Base-by-base conservation (phyloP, 2,329 filamentous ascomycete genomes). In the Fusarium sp. region DNA sequence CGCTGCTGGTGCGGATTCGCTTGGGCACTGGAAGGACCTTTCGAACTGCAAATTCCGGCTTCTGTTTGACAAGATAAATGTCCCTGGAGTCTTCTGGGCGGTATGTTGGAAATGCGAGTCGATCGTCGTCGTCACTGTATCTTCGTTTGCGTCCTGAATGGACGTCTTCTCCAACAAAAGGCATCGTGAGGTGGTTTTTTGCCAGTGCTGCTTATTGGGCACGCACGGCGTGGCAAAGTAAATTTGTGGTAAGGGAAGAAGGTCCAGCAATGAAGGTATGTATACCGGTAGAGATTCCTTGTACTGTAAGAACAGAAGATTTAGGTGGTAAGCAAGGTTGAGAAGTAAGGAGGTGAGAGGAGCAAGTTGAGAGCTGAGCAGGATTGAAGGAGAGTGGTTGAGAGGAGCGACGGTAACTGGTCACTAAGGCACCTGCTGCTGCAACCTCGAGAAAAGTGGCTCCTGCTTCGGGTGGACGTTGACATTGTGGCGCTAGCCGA, bases 61-160 rank as follows among this genome's bases (percentile, higher is more conserved):
- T 62, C 25, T 76, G 72, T 62, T 75, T 72, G 34, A 77, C 54
- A 48, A 78, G 54, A 61, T 72, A 78, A 48, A 76, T 62, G 43
- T 78, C 73, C 27, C 66, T 66, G 15, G 74, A 60, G 32, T 75
- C 70, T 44, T 78, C 72, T 16, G 75, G 59, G 24, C 59, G 65
- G 65, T 76, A 76, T 7, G 75, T 67, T 40, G 73, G 58, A 56
- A 75, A 76, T n/a, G 72, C 29, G 8, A 69, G 59, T 54, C 52
- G 57, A 18, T 73, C 69, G 15, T 78, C 71, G 41, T 77, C 76
- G 38, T 74, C 73, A 34, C 75, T 76, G 71, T 80, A 74, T 71
- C 78, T 75, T 64, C 80, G 78, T 60, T 81, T 81, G 49, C 75
- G 74, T 40, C 80, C 80, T 34, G 80, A 74, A 11, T 69, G 67